Conservation (phyloP, 2,329 filamentous ascomycete species). For the Trichoderma sp. region DNA sequence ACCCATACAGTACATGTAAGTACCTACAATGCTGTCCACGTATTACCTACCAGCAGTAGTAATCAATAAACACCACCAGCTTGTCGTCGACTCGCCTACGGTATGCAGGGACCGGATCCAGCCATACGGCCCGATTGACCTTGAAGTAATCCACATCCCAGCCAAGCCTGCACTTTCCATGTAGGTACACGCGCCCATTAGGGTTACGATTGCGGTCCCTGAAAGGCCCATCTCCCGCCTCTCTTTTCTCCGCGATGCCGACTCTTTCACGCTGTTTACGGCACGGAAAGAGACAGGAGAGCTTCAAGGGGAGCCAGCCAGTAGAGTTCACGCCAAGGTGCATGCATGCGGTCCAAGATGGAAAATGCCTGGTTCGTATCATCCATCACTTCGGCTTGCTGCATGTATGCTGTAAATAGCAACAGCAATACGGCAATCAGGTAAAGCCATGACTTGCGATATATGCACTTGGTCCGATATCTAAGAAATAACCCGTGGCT, state of each 20-base stretch:
- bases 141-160: not conserved
- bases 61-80: not conserved
- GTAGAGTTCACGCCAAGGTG: no score
- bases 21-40: no score
- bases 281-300: no score
- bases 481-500: not conserved
- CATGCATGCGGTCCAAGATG: not conserved
- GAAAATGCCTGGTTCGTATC: not conserved
- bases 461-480: not conserved
- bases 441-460: not conserved
- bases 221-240: not conserved
- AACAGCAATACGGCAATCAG: not conserved
- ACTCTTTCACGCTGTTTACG: not conserved
- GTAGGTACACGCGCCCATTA: not conserved
- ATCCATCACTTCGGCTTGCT: not conserved
- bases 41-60: not conserved
- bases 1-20: not conserved
- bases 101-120: not conserved
- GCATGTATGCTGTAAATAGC: not conserved
- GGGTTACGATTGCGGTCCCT: not conserved
- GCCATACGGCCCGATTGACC: conserved; percentile 14
- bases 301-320: no score
- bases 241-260: not conserved
- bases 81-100: not conserved
- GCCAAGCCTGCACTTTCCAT: not conserved